Base-by-base conservation (phyloP, 768 basidiomycete genomes). In the Hygrocybe punicea region DNA sequence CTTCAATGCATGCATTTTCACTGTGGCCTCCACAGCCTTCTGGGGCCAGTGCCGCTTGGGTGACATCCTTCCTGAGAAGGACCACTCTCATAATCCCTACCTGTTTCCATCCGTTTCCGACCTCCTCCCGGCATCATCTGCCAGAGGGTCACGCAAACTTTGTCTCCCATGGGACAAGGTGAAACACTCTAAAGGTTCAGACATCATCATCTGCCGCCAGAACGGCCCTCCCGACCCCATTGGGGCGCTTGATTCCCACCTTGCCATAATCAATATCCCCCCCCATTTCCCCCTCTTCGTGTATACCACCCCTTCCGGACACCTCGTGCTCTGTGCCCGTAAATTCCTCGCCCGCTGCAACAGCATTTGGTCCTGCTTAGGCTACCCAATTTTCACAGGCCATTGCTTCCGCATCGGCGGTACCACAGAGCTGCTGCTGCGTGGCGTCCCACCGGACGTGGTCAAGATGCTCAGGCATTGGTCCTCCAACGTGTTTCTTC, bases 371-470 rank as follows among this genome's bases (percentile, higher is more conserved):
- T n/a, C 19, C 8, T 6, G 34, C 0, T 24, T 49, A 13, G 58
- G 61, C 3, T 63, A 53, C 8, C 63, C 64, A 0, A 33, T 16
- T 10, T 57, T 60, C 10, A 58, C 67, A 0, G 73, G 71, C 0
- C 71, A 76, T 50, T 57, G 59, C 46, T 76, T 76, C 53, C 62
- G 65, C 1, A 76, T 76, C 19, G 73, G 75, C 1, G 73, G 75
- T 1, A 73, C 74, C 3, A 72, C 69, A 0, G 63, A 69, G 17
- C 53, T 72, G 5, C 57, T 74, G 0, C 55, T 69, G 1, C 48
- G n/a, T n/a, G n/a, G n/a, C n/a, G n/a, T n/a, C n/a, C n/a, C n/a
- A n/a, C n/a, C n/a, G n/a, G n/a, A n/a, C n/a, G n/a, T n/a, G n/a
- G n/a, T n/a, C n/a, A n/a, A n/a, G n/a, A n/a, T n/a, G n/a, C n/a